phyloP scores from a whole-genome alignment of 768 basidiomycete genomes.

The Lactifluus piperatus region DNA sequence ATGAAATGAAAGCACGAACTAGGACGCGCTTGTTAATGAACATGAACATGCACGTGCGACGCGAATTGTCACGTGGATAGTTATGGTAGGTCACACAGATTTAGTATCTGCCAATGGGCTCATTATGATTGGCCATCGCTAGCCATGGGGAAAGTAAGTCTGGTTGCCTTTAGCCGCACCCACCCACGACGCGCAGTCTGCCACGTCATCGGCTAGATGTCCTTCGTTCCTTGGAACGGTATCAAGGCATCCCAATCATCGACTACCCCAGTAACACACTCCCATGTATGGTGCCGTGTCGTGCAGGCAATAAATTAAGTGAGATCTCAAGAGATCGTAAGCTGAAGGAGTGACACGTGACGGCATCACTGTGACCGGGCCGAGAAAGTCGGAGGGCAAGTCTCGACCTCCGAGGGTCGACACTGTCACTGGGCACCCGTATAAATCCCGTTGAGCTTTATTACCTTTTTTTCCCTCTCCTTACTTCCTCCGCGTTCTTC shows the following conservation, averaged over 20 bases:
- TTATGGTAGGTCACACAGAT: too few relatives aligned
- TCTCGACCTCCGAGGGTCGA: neutral
- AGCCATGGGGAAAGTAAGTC: neutral
- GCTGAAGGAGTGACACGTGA: neutral
- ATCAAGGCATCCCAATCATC: neutral
- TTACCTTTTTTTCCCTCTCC: neutral
- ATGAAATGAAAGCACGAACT: too few relatives aligned
- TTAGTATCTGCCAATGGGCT: neutral
- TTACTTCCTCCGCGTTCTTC: neutral
- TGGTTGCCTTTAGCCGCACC: neutral
- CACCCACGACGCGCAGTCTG: neutral
- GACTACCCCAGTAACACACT: too few relatives aligned
- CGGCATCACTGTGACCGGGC: neutral
- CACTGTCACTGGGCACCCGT: slow-evolving; percentile 9
- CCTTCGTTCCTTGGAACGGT: neutral
- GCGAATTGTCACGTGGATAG: slow-evolving; percentile 9
- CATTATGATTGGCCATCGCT: neutral
- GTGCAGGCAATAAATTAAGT: too few relatives aligned
- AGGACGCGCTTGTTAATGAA: neutral
- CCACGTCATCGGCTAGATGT: neutral
- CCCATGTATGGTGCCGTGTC: too few relatives aligned
- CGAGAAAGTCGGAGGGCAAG: neutral
- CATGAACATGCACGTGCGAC: slow-evolving; percentile 21
- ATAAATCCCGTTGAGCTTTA: slow-evolving; percentile 12
- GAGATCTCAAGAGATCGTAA: neutral